Conservation (phyloP, 345 rosid species). For the Nephelium lappaceum region DNA sequence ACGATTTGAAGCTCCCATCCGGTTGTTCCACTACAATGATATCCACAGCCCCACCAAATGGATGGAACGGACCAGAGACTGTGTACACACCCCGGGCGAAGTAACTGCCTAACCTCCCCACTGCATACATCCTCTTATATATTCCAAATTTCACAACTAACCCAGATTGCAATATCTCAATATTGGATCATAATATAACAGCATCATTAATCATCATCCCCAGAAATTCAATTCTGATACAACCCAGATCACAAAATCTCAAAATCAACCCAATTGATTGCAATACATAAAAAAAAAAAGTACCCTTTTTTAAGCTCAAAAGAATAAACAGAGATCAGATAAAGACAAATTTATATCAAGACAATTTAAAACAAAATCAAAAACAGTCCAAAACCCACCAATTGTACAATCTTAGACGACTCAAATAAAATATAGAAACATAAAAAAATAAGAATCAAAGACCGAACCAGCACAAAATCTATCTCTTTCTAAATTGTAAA, state of each 20-base stretch:
- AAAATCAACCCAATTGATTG: conserved; percentile 20
- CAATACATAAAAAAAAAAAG: not conserved
- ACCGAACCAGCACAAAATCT: conserved; percentile 14
- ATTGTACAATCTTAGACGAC: not conserved
- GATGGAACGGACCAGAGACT: conserved; percentile 87
- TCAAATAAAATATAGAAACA: conserved; percentile 18
- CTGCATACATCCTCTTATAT: conserved; percentile 59
- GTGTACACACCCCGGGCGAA: conserved; percentile 82
- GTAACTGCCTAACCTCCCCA: conserved; percentile 85
- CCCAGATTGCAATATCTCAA: conserved; percentile 29
- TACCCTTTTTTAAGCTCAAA: conserved; percentile 12
- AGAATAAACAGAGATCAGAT: not conserved
- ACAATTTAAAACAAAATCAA: not conserved
- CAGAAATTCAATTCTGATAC: conserved; percentile 20
- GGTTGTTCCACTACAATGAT: conserved; percentile 92
- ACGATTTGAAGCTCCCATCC: conserved; percentile 90
- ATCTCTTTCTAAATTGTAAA: not conserved
- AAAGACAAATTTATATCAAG: not conserved
- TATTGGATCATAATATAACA: conserved; percentile 23
- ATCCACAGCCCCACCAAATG: conserved; percentile 98
- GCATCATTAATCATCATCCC: conserved; percentile 13
- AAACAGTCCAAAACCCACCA: conserved; percentile 11
- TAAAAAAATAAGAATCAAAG: conserved; percentile 17
- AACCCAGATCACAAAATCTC: conserved; percentile 17
- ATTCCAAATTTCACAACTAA: conserved; percentile 23